These are phyloP conservation scores for Exophiala alcalophila DNA, from an alignment of 2,329 filamentous ascomycete genomes.

Conservation along the genomic window DNA sequence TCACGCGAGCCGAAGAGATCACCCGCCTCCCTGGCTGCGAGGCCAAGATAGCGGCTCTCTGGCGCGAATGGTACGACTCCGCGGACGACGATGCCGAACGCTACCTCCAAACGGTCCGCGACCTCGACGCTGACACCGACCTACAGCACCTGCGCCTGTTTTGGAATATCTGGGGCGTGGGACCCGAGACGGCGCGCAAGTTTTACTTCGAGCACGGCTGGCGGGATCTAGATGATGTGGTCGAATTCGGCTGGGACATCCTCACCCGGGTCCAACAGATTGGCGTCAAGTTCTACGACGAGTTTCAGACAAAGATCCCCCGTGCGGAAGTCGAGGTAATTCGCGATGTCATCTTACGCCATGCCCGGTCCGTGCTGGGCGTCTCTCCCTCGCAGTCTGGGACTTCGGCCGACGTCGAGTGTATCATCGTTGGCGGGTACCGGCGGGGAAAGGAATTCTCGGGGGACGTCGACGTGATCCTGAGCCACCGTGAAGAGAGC, in stretches of 20 bases:
- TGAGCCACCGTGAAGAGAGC: constrained; percentile 71
- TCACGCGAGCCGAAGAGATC: constrained; percentile 47
- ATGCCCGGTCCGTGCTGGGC: constrained; percentile 49
- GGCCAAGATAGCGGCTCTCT: constrained; percentile 72
- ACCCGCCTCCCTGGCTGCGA: constrained; percentile 72
- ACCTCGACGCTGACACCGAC: constrained; percentile 62
- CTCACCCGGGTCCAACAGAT: constrained; percentile 85
- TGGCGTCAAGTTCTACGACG: constrained; percentile 88
- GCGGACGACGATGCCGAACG: constrained; percentile 45
- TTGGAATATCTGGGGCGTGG: constrained; percentile 90
- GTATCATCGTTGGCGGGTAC: constrained; percentile 74
- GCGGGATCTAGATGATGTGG: constrained; percentile 79
- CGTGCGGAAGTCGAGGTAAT: constrained; percentile 72
- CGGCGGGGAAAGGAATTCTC: constrained; percentile 69
- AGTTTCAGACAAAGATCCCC: constrained; percentile 70
- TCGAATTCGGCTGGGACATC: constrained; percentile 74
- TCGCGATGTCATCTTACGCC: constrained; percentile 57
- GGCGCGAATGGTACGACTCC: constrained; percentile 66
- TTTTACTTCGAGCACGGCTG: constrained; percentile 76
- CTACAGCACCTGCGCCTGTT: constrained; percentile 67
- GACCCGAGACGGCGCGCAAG: constrained; percentile 71
- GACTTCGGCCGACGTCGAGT: constrained; percentile 50
- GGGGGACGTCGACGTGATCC: constrained; percentile 81
- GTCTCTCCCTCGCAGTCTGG: constrained; percentile 28
- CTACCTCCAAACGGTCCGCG: constrained; percentile 60